A percentile compares a stretch with the other conserved stretches of the same genome.
phyloP scores from a whole-genome alignment of 2,329 filamentous ascomycete genomes.

The Leptodontidium sp. region DNA sequence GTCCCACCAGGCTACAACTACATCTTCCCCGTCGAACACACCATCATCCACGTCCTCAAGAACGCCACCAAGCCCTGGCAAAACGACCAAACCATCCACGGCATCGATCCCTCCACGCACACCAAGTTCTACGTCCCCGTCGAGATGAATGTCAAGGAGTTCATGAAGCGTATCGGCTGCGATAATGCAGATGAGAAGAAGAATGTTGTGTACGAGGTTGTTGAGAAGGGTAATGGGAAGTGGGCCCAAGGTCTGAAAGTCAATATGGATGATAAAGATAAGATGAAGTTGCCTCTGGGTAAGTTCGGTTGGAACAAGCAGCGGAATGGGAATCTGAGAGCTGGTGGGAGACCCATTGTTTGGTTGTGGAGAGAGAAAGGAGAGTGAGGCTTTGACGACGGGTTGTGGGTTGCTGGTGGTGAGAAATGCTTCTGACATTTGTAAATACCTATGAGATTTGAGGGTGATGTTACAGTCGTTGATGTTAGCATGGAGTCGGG shows the following conservation, averaged over 20 bases:
- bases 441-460: neutral
- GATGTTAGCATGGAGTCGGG: neutral
- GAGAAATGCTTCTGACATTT: neutral
- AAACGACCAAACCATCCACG: constrained; percentile 48
- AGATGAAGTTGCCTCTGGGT: constrained; percentile 58
- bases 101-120: constrained; percentile 55
- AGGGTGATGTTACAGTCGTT: neutral
- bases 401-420: neutral
- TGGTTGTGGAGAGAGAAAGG: constrained; percentile 64
- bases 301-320: constrained; percentile 66
- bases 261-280: constrained; percentile 56
- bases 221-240: constrained; percentile 61
- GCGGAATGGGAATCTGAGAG: constrained; percentile 52
- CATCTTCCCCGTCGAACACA: constrained; percentile 65
- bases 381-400: neutral
- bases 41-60: constrained; percentile 66
- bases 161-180: constrained; percentile 67
- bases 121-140: constrained; percentile 59
- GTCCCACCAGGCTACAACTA: constrained; percentile 71
- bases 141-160: constrained; percentile 60
- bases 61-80: constrained; percentile 60
- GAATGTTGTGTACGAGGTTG: constrained; percentile 65
- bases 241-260: constrained; percentile 67
- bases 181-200: constrained; percentile 58
- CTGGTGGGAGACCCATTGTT: constrained; percentile 61